phyloP scores from a whole-genome alignment of 2,329 filamentous ascomycete species.

The Fusarium torulosum region DNA sequence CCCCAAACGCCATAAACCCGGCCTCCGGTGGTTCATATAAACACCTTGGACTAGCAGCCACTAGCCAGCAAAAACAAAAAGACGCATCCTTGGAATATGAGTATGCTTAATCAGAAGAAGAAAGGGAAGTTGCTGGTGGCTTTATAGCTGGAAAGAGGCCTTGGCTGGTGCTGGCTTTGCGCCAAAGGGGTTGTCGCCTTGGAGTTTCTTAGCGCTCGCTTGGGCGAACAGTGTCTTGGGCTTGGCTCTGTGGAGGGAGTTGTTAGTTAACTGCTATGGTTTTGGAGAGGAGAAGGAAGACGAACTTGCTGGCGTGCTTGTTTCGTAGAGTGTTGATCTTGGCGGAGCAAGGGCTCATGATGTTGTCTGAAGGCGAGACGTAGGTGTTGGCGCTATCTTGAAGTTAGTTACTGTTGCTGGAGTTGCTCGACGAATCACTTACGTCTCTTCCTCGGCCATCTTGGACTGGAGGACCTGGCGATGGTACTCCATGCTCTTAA shows the following conservation, averaged over 20 bases:
- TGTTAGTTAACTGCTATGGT: slow-evolving; percentile 35
- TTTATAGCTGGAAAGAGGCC: slow-evolving; percentile 40
- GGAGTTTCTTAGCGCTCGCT: slow-evolving; percentile 72
- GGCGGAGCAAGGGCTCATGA: slow-evolving; percentile 87
- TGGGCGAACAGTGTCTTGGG: slow-evolving; percentile 77
- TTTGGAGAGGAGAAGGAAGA: slow-evolving; percentile 32
- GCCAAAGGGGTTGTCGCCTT: slow-evolving; percentile 59
- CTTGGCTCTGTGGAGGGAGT: slow-evolving; percentile 63
- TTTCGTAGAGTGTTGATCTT: slow-evolving; percentile 85
- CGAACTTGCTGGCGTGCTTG: slow-evolving; percentile 83
- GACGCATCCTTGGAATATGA: slow-evolving; percentile 17
- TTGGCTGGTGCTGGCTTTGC: slow-evolving; percentile 52
- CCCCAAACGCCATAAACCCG: slow-evolving; percentile 39
- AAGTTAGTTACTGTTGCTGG: slow-evolving; percentile 21
- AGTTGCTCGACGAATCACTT: slow-evolving; percentile 48
- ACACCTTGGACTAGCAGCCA: slow-evolving; percentile 18
- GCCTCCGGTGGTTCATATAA: slow-evolving; percentile 38
- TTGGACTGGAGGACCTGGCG: slow-evolving; percentile 80
- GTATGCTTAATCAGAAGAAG: slow-evolving; percentile 32
- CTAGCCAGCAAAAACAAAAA: slow-evolving; percentile 34
- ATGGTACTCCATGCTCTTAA: slow-evolving; percentile 82
- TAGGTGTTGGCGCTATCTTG: slow-evolving; percentile 65
- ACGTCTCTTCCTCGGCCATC: slow-evolving; percentile 74
- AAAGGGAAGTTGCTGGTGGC: slow-evolving; percentile 7
- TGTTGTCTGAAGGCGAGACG: slow-evolving; percentile 87